Base-by-base conservation (phyloP, 2,329 filamentous ascomycete species). In the Aspergillus sergii region DNA sequence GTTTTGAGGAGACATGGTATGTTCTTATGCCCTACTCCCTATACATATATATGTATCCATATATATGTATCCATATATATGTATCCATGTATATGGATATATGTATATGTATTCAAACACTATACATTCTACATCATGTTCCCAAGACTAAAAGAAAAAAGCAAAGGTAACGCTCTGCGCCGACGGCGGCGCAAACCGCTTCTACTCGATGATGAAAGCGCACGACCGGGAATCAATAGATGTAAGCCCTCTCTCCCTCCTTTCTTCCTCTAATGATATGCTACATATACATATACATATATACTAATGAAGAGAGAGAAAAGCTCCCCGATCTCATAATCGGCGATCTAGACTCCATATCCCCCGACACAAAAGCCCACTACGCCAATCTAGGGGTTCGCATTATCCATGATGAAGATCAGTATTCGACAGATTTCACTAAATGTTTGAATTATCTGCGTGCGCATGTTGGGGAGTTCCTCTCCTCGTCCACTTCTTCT, bases 281-380 rank as follows among this genome's bases (percentile, higher is more conserved):
- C 2, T 26, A 26, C 23, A 3, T 26, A 78, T 8, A 9, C 7
- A 19, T 39, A 19, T 39, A 19, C 9, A 19, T 19, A 9, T 9
- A 19, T 19, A 39, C 23, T 28, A 30, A 43, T 30, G 4, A 14
- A 30, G 19, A 21, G 3, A 12, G 3, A 30, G 32, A 14, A 36
- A 54, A 87, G 73, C 81, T 88, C 62, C 86, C 93, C 1, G 82
- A 91, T 72, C 82, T 86, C 60, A 93, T 99, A 65, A 88, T 96
- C 69, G 95, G 95, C 54, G 95, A 99, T 75, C 85, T 99, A 11
- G 95, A 99, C 80, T 97, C 94, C 4, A 81, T 98, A 21, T 80
- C 80, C 3, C 81, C 86, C 11, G 79, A 86, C 14, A 85, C 91
- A 12, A 83, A 84, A 58, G 72, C 83, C n/a, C 90, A 91, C 78